Conservation (phyloP, 2,329 filamentous ascomycete species). For the Microdochium nivale region DNA sequence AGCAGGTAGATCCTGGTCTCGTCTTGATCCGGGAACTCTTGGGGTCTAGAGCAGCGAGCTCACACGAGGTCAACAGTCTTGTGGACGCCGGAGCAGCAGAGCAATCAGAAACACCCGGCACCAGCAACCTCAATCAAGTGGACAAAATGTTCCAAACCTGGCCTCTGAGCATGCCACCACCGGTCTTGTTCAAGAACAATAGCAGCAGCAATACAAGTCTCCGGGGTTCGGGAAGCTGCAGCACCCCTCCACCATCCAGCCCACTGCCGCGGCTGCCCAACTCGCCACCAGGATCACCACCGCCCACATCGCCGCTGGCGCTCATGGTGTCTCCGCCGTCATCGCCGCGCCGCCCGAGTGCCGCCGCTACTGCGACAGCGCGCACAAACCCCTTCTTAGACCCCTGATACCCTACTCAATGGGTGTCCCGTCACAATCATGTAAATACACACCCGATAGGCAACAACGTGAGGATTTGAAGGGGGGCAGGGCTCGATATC, state of each 20-base stretch:
- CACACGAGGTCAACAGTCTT: neutral
- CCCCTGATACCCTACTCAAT: too few relatives aligned
- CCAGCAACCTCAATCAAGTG: neutral
- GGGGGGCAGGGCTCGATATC: too few relatives aligned
- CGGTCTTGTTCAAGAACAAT: neutral
- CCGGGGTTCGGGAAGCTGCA: neutral
- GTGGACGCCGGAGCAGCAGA: neutral
- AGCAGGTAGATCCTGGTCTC: neutral
- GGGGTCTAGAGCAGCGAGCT: neutral
- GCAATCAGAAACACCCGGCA: neutral
- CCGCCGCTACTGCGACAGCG: neutral
- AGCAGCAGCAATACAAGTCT: neutral
- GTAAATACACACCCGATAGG: too few relatives aligned
- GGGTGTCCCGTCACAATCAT: too few relatives aligned
- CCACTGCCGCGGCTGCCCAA: neutral
- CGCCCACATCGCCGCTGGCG: neutral
- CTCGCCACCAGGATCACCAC: neutral
- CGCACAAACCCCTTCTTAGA: too few relatives aligned
- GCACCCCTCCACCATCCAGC: neutral
- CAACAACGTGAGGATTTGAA: too few relatives aligned
- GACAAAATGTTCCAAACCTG: neutral
- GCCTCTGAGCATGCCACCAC: neutral
- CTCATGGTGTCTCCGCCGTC: neutral
- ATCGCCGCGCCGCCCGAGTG: neutral
- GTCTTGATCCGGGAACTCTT: neutral